Percentiles rank a stretch among this genome's conserved stretches.
phyloP scores from a whole-genome alignment of 805 yeast species.

The Nakazawaea ishiwadae region DNA sequence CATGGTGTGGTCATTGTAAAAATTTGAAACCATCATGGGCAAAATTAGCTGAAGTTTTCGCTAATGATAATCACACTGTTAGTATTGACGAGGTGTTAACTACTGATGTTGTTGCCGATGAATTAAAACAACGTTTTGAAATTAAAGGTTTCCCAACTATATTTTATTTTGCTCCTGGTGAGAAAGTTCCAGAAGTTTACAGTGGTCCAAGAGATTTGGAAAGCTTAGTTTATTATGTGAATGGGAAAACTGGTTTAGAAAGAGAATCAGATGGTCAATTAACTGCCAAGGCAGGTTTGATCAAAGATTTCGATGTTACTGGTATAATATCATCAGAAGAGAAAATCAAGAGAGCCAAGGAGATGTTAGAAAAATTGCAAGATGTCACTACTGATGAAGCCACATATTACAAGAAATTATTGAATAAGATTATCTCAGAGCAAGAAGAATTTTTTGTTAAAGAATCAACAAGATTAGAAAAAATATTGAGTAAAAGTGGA shows the following conservation, averaged over 20 bases:
- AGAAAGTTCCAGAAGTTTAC: slow-evolving; percentile 27
- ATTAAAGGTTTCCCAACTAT: slow-evolving; percentile 51
- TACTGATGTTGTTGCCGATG: slow-evolving; percentile 39
- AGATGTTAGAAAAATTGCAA: slow-evolving; percentile 30
- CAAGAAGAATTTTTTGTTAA: slow-evolving; percentile 35
- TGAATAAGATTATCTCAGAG: slow-evolving; percentile 40
- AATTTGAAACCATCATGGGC: slow-evolving; percentile 46
- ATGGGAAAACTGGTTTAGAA: slow-evolving; percentile 32
- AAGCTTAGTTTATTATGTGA: slow-evolving; percentile 47
- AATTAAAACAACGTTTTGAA: slow-evolving; percentile 34
- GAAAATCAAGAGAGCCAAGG: slow-evolving; percentile 22
- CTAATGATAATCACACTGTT: slow-evolving; percentile 31
- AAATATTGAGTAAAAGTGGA: slow-evolving; percentile 32
- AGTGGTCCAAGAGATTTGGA: slow-evolving; percentile 42
- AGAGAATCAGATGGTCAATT: slow-evolving; percentile 39
- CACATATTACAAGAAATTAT: slow-evolving; percentile 45
- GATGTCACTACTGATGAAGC: slow-evolving; percentile 26
- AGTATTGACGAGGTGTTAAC: slow-evolving; percentile 44
- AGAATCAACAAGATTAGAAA: slow-evolving; percentile 43
- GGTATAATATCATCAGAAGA: slow-evolving; percentile 21
- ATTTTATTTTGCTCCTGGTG: slow-evolving; percentile 38
- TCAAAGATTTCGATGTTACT: slow-evolving; percentile 25
- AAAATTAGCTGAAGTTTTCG: slow-evolving; percentile 43
- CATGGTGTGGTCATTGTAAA: slow-evolving; percentile 59
- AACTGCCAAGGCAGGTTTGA: slow-evolving; percentile 33